phyloP scores from a whole-genome alignment of 805 yeast genomes.

The Nakazawaea pomicola region DNA sequence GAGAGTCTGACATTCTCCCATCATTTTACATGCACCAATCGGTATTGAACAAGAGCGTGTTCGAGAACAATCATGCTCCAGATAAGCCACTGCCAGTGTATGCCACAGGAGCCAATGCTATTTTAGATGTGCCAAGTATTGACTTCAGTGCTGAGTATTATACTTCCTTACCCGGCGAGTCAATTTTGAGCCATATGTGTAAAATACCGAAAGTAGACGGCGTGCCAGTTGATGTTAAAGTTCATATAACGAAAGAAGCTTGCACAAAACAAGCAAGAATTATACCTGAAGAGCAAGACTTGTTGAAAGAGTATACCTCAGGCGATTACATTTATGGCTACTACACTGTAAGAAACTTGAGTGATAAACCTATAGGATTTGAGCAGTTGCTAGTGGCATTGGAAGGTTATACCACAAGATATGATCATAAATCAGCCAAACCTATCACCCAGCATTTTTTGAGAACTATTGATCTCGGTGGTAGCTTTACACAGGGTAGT shows the following conservation, averaged over 20 bases:
- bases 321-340: conserved; percentile 64
- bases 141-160: no score
- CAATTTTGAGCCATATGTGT: background rate
- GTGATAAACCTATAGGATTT: conserved; percentile 41
- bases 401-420: conserved; percentile 32
- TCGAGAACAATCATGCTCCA: background rate
- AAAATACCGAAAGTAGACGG: background rate
- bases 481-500: conserved; percentile 34
- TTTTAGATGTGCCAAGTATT: no score
- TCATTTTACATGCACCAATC: conserved; percentile 64
- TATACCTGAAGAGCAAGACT: conserved; percentile 20
- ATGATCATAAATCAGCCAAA: conserved; percentile 16
- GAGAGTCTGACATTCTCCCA: conserved; percentile 56
- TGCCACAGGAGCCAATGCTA: background rate
- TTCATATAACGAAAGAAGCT: background rate
- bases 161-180: background rate
- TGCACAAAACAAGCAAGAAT: no score
- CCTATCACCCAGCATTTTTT: conserved; percentile 29
- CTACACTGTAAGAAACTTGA: conserved; percentile 35
- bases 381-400: conserved; percentile 57
- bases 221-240: background rate
- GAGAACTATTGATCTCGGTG: conserved; percentile 57
- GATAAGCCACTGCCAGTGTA: background rate
- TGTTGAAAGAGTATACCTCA: conserved; percentile 51
- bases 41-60: conserved; percentile 18